Conservation (phyloP, 2,329 filamentous ascomycete species). For the Cladophialophora yegresii region DNA sequence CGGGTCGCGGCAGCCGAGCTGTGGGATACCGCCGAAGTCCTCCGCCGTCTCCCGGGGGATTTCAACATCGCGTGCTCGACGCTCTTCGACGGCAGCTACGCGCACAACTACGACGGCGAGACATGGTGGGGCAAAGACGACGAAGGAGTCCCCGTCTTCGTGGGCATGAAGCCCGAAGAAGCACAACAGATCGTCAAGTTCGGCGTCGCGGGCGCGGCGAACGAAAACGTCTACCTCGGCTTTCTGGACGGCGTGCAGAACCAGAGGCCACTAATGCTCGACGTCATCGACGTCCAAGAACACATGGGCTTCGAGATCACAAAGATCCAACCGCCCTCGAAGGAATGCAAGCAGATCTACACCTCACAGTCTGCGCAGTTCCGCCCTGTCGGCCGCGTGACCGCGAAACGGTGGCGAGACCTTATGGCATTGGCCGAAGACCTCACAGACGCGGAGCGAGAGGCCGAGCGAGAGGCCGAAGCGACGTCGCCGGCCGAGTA, state of each 20-base stretch:
- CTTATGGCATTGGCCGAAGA: constrained; percentile 46
- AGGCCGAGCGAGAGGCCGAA: constrained; percentile 32
- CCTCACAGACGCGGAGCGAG: constrained; percentile 41
- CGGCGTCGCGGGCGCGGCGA: constrained; percentile 53
- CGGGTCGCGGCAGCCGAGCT: constrained; percentile 68
- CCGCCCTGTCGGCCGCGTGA: constrained; percentile 56
- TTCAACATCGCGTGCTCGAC: constrained; percentile 78
- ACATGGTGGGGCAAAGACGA: constrained; percentile 45
- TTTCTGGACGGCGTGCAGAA: constrained; percentile 44
- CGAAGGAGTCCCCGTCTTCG: constrained; percentile 35
- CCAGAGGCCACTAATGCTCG: constrained; percentile 39
- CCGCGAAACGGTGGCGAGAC: constrained; percentile 54
- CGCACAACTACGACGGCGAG: constrained; percentile 46
- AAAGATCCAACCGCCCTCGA: constrained; percentile 51
- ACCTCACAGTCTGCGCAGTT: constrained; percentile 47
- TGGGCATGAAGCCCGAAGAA: constrained; percentile 49
- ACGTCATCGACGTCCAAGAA: constrained; percentile 50
- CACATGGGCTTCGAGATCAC: constrained; percentile 64
- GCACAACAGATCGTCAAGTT: constrained; percentile 55
- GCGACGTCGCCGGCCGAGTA: constrained; percentile 39
- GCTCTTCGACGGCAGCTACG: constrained; percentile 63
- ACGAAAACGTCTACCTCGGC: constrained; percentile 42
- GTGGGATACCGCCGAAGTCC: constrained; percentile 57
- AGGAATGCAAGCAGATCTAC: constrained; percentile 54
- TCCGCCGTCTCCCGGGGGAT: constrained; percentile 64